Conservation (phyloP, 1,139 yeast species). For the Saccharomyces hybrid region DNA sequence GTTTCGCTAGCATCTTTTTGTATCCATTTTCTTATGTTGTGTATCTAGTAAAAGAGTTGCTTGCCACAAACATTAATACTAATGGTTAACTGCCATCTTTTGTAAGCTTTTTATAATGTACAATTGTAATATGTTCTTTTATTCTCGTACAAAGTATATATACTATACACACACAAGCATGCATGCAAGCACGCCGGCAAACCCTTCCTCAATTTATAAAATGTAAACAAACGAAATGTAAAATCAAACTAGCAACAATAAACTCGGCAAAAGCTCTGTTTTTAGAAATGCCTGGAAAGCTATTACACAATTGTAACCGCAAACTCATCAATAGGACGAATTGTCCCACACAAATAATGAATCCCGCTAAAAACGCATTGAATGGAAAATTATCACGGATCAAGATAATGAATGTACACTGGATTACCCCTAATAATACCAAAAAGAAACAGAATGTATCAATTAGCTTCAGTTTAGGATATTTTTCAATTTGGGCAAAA, state of each 20-base stretch:
- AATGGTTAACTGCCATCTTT: background rate
- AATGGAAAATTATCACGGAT: constrained; percentile 86
- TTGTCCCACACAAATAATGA: constrained; percentile 88
- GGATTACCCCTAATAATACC: constrained; percentile 69
- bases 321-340: constrained; percentile 79
- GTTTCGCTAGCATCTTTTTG: background rate
- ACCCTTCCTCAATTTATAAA: constrained; percentile 58
- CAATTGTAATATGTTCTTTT: background rate
- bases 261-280: constrained; percentile 87
- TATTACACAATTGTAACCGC: constrained; percentile 57
- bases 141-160: background rate
- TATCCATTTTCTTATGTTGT: background rate
- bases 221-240: constrained; percentile 85
- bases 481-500: constrained; percentile 27
- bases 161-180: background rate
- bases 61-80: background rate
- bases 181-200: background rate
- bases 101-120: background rate
- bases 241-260: constrained; percentile 74
- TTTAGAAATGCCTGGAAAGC: constrained; percentile 53
- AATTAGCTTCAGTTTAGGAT: constrained; percentile 49
- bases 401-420: constrained; percentile 65
- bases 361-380: constrained; percentile 93
- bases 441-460: constrained; percentile 72
- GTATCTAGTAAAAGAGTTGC: background rate